phyloP scores from a whole-genome alignment of 1,284 basidiomycete genomes.

The Cutaneotrichosporon arboriforme region DNA sequence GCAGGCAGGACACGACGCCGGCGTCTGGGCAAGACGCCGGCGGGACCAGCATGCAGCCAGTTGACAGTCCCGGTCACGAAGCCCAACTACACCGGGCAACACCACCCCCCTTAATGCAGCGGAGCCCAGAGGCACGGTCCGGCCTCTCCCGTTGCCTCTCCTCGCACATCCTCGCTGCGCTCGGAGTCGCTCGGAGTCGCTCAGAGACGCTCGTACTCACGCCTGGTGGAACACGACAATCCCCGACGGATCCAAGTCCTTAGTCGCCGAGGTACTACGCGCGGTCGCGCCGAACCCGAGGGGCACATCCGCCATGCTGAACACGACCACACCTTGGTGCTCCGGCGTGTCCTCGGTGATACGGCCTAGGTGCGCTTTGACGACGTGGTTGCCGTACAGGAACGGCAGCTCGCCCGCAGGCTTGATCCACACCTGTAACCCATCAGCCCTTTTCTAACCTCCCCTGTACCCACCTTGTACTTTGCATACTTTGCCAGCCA shows the following conservation, averaged over 20 bases:
- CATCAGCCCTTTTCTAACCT: not conserved
- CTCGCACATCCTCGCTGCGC: not conserved
- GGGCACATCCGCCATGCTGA: constrained; percentile 90
- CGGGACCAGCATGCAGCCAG: too few relatives aligned
- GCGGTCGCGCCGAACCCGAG: constrained; percentile 97
- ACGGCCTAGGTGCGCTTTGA: constrained; percentile 97
- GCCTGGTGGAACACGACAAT: constrained; percentile 99
- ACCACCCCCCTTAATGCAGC: not conserved
- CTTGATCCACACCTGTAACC: constrained; percentile 98
- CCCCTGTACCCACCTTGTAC: constrained; percentile 71
- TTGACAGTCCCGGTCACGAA: too few relatives aligned
- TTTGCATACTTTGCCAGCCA: constrained; percentile 95
- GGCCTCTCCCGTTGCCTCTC: not conserved
- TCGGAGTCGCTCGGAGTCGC: not conserved
- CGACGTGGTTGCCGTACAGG: constrained; percentile 96
- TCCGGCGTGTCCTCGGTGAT: constrained; percentile 99
- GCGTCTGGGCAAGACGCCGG: too few relatives aligned
- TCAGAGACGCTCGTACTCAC: too few relatives aligned
- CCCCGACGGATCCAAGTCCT: constrained; percentile 95
- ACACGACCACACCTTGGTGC: constrained; percentile 96
- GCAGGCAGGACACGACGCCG: too few relatives aligned
- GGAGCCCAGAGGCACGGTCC: too few relatives aligned
- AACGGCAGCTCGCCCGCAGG: constrained; percentile 99
- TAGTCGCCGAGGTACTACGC: constrained; percentile 87
- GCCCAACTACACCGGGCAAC: too few relatives aligned